Evolutionary conservation across 192 early-diverging fungal species (phyloP).

Genomic region (Coemansia aciculifera): DNA sequence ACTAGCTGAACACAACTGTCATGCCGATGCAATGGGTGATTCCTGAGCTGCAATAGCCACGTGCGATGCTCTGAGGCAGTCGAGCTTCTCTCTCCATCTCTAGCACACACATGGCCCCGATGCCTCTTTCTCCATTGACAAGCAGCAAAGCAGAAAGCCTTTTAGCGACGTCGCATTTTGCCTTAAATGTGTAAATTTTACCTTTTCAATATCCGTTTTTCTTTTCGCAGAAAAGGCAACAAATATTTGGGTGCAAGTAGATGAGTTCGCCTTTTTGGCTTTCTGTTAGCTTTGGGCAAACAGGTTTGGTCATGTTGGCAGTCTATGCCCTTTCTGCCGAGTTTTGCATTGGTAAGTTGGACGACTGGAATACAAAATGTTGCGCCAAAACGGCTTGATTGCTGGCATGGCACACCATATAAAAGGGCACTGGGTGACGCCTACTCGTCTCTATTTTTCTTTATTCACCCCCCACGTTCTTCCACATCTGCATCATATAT

Average conservation of each 20-base stretch:
- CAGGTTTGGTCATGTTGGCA: not conserved
- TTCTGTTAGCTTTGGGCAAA: not conserved
- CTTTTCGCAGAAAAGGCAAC: too few species aligned
- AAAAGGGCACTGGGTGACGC: not conserved
- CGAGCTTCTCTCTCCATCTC: too few species aligned
- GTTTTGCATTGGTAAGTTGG: not conserved
- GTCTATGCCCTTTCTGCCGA: not conserved
- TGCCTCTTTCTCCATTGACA: too few species aligned
- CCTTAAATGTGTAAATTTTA: too few species aligned
- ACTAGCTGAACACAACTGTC: too few species aligned
- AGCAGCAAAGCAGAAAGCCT: too few species aligned
- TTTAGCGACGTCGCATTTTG: too few species aligned
- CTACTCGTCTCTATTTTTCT: not conserved
- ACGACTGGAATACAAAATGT: not conserved
- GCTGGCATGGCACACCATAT: not conserved
- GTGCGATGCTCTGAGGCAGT: too few species aligned
- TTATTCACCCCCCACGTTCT: not conserved
- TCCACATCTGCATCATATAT: not conserved
- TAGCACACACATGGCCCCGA: too few species aligned
- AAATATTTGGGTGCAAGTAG: not conserved
- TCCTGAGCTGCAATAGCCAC: too few species aligned
- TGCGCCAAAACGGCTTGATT: not conserved
- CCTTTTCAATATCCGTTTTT: too few species aligned
- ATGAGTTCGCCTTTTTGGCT: not conserved
- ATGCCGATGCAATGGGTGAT: too few species aligned